Conservation (phyloP, 129 eudicot genomes). For the Apium graveolens region DNA sequence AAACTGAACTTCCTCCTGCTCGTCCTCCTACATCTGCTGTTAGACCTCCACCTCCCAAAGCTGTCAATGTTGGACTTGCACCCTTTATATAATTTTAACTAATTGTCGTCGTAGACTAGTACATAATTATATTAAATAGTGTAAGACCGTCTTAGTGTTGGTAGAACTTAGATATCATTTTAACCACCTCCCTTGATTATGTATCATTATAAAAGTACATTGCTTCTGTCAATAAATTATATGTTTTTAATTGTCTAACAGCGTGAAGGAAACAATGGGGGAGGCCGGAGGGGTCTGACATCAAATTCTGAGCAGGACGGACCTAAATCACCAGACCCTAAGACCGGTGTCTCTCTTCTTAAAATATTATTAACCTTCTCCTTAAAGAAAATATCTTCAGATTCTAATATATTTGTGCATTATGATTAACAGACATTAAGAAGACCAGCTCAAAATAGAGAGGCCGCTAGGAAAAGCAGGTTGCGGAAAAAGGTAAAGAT, state of each 20-base stretch:
- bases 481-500: constrained; percentile 78
- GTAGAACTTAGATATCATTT: too few relatives aligned
- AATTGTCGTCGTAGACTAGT: not conserved
- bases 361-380: not conserved
- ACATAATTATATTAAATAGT: not conserved
- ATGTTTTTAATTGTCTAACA: constrained; percentile 28
- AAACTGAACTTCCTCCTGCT: too few relatives aligned
- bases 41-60: too few relatives aligned
- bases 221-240: not conserved
- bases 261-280: constrained; percentile 70
- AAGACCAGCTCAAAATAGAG: constrained; percentile 98
- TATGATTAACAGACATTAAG: too few relatives aligned
- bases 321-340: constrained; percentile 93
- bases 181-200: too few relatives aligned
- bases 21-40: too few relatives aligned
- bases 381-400: too few relatives aligned
- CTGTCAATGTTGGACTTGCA: too few relatives aligned
- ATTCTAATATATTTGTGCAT: constrained; percentile 11
- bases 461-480: constrained; percentile 98
- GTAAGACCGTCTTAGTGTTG: too few relatives aligned
- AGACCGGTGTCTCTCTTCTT: constrained; percentile 26
- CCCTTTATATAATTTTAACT: not conserved
- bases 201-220: not conserved
- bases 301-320: constrained; percentile 84
- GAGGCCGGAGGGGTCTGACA: constrained; percentile 56